These are phyloP conservation scores for Aspergillus biplanus DNA, from an alignment of 495 filamentous ascomycete genomes.

Conservation along the genomic window DNA sequence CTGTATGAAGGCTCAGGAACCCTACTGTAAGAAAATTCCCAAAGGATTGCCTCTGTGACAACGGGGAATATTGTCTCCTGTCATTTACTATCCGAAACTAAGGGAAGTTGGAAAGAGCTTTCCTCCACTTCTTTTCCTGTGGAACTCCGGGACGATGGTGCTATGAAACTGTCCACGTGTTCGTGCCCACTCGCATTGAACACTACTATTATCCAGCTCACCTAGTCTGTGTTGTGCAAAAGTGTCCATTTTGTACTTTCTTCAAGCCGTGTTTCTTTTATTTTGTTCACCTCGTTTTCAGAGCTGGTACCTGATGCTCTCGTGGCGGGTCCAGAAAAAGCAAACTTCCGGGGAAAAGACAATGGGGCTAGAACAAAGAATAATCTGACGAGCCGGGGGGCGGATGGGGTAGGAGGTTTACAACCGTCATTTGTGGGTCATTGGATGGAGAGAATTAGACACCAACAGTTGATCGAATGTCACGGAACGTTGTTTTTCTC, in stretches of 20 bases:
- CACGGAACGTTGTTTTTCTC: too few relatives aligned
- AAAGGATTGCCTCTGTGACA: not conserved
- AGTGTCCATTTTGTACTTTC: slow-evolving; percentile 2
- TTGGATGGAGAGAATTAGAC: not conserved
- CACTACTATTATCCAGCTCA: slow-evolving; percentile 5
- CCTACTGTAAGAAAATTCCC: not conserved
- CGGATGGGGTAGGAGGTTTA: not conserved
- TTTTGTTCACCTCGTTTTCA: slow-evolving; percentile 7
- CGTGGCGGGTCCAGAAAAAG: not conserved
- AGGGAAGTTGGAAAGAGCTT: not conserved
- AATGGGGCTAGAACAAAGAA: slow-evolving; percentile 1
- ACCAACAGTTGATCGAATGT: not conserved
- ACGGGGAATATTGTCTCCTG: not conserved
- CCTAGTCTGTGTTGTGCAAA: slow-evolving; percentile 12
- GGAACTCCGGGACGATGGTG: slow-evolving; percentile 6
- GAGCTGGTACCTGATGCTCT: not conserved
- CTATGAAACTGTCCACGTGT: slow-evolving; percentile 25
- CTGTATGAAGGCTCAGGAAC: not conserved
- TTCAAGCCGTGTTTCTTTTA: not conserved
- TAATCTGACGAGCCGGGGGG: not conserved
- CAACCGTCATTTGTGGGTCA: not conserved
- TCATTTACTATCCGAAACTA: slow-evolving; percentile 4
- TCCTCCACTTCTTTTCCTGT: slow-evolving; percentile 5
- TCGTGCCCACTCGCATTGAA: slow-evolving; percentile 19
- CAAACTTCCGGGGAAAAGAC: slow-evolving; percentile 8